Evolutionary conservation across 225 moss, liverwort and hornwort genomes (phyloP).

Genomic region (Anthoceros angustus): DNA sequence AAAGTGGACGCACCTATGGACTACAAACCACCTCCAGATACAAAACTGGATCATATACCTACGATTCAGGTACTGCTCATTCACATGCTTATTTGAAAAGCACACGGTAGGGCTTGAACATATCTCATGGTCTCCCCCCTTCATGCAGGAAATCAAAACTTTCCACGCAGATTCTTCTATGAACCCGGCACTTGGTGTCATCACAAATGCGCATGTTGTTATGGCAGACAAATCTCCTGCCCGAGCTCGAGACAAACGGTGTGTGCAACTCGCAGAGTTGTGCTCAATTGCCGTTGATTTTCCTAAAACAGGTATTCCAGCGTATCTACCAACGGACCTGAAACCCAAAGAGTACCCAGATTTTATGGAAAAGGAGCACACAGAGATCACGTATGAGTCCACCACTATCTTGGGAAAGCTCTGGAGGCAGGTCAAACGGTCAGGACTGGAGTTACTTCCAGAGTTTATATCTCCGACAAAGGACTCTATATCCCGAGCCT

Average conservation of each 20-base stretch:
- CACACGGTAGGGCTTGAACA: background rate
- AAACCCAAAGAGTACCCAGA: conserved; percentile 73
- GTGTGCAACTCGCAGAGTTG: conserved; percentile 62
- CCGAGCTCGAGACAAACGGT: conserved; percentile 53
- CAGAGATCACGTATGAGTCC: conserved; percentile 30
- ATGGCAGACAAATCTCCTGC: conserved; percentile 52
- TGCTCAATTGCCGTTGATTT: conserved; percentile 81
- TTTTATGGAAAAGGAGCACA: conserved; percentile 79
- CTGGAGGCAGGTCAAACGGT: conserved; percentile 38
- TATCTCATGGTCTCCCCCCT: background rate
- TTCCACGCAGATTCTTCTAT: conserved; percentile 73
- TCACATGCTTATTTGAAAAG: background rate
- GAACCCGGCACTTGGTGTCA: conserved; percentile 65
- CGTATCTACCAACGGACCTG: conserved; percentile 37
- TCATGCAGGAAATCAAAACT: conserved; percentile 71
- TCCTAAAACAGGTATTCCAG: conserved; percentile 82
- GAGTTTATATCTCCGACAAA: background rate
- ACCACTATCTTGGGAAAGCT: conserved; percentile 58
- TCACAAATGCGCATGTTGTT: conserved; percentile 79
- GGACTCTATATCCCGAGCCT: background rate
- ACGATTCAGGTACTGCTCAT: conserved; percentile 42
- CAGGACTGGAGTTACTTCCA: conserved; percentile 12
- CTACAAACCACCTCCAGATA: conserved; percentile 40
- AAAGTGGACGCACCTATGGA: conserved; percentile 62
- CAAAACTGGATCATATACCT: conserved; percentile 44